phyloP scores from a whole-genome alignment of 306 rosid genomes.

The Echinosophora koreensis region DNA sequence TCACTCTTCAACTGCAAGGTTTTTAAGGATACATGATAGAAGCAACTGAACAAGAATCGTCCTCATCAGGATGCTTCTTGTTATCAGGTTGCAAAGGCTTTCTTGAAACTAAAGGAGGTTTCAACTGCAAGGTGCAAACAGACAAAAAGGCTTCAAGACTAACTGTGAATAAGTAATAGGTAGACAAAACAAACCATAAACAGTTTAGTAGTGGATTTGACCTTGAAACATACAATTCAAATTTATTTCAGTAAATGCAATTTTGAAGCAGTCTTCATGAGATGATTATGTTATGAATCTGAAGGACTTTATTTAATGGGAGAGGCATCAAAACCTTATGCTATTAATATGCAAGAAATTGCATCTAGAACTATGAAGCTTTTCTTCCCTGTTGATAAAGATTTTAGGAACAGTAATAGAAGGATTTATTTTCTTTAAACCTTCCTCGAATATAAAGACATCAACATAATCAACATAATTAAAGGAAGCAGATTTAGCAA shows the following conservation, averaged over 20 bases:
- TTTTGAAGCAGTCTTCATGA: neutral
- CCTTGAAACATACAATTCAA: constrained; percentile 19
- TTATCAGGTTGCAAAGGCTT: constrained; percentile 81
- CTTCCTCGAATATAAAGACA: constrained; percentile 30
- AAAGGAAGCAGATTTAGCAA: constrained; percentile 23
- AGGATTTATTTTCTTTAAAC: neutral
- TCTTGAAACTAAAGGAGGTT: constrained; percentile 58
- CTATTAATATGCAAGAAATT: constrained; percentile 27
- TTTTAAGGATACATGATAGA: constrained; percentile 72
- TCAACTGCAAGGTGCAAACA: constrained; percentile 66
- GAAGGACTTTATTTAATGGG: neutral
- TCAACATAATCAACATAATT: constrained; percentile 1
- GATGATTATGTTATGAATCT: constrained; percentile 13
- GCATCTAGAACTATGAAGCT: constrained; percentile 13
- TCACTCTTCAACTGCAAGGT: constrained; percentile 37
- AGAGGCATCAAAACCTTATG: constrained; percentile 13
- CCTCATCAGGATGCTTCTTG: constrained; percentile 93
- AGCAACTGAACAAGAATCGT: constrained; percentile 83
- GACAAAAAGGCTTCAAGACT: constrained; percentile 37
- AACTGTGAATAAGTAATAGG: neutral
- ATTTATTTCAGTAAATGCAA: constrained; percentile 14
- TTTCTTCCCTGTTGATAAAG: constrained; percentile 22
- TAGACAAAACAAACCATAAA: constrained; percentile 30
- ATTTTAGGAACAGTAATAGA: constrained; percentile 10
- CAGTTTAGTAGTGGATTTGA: constrained; percentile 1